phyloP scores from a whole-genome alignment of 768 basidiomycete species.

The Termitomyces sp. region DNA sequence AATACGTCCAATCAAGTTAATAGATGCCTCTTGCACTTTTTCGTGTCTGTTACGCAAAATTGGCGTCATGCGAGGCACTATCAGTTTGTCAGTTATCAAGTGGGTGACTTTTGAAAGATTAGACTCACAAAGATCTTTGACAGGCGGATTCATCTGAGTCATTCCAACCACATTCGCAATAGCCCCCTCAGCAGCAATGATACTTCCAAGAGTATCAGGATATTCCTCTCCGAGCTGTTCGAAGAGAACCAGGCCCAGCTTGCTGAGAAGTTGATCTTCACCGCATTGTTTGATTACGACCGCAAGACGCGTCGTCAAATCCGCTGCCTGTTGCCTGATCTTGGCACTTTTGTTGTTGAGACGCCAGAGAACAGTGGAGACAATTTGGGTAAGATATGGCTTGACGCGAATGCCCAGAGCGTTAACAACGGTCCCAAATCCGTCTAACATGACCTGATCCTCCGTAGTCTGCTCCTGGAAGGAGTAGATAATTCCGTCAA shows the following conservation, averaged over 20 bases:
- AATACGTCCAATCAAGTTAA: conserved; percentile 99
- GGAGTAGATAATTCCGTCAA: conserved; percentile 98
- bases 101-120: not conserved
- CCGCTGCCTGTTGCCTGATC: conserved; percentile 98
- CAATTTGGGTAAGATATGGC: conserved; percentile 97
- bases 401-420: conserved; percentile 96
- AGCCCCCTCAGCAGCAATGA: conserved; percentile 97
- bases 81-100: conserved; percentile 7
- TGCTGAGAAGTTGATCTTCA: conserved; percentile 93
- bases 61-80: conserved; percentile 99
- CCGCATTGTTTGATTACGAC: conserved; percentile 99
- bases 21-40: conserved; percentile 98
- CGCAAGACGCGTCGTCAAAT: conserved; percentile 91
- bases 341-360: conserved; percentile 99
- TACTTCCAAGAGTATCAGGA: conserved; percentile 97
- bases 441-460: conserved; percentile 98
- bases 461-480: conserved; percentile 99
- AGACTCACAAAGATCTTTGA: conserved; percentile 93
- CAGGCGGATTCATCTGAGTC: conserved; percentile 99
- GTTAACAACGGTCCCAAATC: conserved; percentile 96
- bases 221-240: conserved; percentile 99
- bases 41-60: conserved; percentile 98
- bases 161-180: conserved; percentile 99
- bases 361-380: conserved; percentile 98
- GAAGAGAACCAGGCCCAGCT: conserved; percentile 94